Evolutionary conservation across 805 yeast genomes (phyloP).

Genomic region (Candida ulmi): DNA sequence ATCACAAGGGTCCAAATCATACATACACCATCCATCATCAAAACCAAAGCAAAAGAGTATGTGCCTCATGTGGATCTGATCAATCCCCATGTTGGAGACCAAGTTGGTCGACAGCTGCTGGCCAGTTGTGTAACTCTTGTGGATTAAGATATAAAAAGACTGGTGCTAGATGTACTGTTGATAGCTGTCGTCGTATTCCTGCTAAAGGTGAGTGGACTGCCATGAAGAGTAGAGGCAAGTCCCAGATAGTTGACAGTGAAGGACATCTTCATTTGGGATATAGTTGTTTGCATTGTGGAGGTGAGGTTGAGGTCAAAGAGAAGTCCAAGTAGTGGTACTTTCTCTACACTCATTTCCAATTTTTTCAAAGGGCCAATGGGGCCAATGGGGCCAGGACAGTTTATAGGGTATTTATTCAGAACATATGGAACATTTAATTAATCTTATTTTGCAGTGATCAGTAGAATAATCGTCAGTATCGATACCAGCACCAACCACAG

Average conservation of each 20-base stretch:
- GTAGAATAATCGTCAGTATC: too few relatives aligned
- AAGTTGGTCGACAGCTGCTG: conserved; percentile 84
- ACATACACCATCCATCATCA: conserved; percentile 25
- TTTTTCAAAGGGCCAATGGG: too few relatives aligned
- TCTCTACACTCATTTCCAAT: background rate
- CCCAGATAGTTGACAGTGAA: conserved; percentile 24
- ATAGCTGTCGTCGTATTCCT: conserved; percentile 78
- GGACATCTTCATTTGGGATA: conserved; percentile 29
- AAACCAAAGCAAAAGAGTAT: conserved; percentile 40
- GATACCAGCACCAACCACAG: too few relatives aligned
- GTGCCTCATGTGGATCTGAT: conserved; percentile 86
- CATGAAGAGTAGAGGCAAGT: conserved; percentile 68
- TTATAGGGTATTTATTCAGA: too few relatives aligned
- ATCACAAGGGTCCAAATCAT: conserved; percentile 23
- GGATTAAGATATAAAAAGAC: conserved; percentile 94
- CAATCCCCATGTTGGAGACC: conserved; percentile 99
- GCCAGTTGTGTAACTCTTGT: conserved; percentile 96
- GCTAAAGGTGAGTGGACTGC: conserved; percentile 94
- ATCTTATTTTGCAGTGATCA: too few relatives aligned
- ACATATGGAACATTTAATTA: too few relatives aligned
- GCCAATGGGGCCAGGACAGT: too few relatives aligned
- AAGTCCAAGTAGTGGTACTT: conserved; percentile 3
- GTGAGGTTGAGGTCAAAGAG: conserved; percentile 43
- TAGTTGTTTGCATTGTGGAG: conserved; percentile 56
- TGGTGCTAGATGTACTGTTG: conserved; percentile 79